Evolutionary conservation across 441 rosid species (phyloP), one percentile per base, ranked within the genome.

Genomic region (Syzygium syzygioides): DNA sequence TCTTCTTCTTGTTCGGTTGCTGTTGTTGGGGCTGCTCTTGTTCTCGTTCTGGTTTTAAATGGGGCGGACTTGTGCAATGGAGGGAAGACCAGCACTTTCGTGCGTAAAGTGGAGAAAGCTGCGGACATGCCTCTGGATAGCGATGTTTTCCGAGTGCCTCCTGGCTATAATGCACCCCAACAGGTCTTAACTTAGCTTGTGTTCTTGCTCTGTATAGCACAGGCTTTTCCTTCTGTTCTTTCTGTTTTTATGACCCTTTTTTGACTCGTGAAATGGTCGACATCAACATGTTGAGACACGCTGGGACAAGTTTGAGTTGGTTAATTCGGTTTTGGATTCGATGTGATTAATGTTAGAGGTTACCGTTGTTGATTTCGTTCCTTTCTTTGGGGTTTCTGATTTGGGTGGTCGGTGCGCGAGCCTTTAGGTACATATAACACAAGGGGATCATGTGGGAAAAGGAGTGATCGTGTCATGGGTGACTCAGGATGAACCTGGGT

Each of bases 391-490:
- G n/a, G n/a, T 37, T 37, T 71, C n/a, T 71, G 17, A 71, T 20
- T 20, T 37, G 50, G 17, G 26, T 37, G 20, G 12, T 71, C 13
- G 80, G 17, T 37, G 83, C 17, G 52, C 9, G 52, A 37, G 25
- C 52, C 26, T 54, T 52, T 48, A 84, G 56, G 86, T 84, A 54
- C 57, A 84, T 17, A 50, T 84, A 52, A 84, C 86, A 7, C 55
- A 95, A 95, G 99, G 99, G 60, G 98, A 97, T 90, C 92, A 88
- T 41, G 95, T 89, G 50, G 99, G 98, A 14, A 94, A 93, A 89
- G 98, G 93, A 76, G 94, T 96, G 91, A 97, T 96, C 86, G 96
- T 97, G 37, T 97, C 99, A 41, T 97, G 99, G 99, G 97, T 97
- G 83, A 97, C 99, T 14, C 88, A 79, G 90, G 92, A 93, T 89